phyloP scores from a whole-genome alignment of 805 yeast genomes.

The Ogataea paradorogensis region DNA sequence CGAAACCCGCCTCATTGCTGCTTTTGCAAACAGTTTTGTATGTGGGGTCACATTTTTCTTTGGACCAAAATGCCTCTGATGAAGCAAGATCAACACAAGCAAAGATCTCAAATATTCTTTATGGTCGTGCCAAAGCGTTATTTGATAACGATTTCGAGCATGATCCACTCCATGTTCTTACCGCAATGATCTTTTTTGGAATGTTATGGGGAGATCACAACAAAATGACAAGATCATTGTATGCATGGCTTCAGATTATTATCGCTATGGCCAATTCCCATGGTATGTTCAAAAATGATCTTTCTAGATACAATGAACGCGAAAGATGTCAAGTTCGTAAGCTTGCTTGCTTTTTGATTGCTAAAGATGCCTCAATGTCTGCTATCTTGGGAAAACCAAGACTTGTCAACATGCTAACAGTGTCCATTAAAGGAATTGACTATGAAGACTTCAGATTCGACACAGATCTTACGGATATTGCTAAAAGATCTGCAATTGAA shows the following conservation, averaged over 20 bases:
- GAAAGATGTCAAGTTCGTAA: conserved; percentile 9
- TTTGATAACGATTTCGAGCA: conserved; percentile 13
- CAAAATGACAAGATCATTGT: conserved; percentile 5
- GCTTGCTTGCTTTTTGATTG: conserved; percentile 9
- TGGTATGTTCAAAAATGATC: conserved; percentile 7
- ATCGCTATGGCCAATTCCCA: conserved; percentile 6
- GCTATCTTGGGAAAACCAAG: conserved; percentile 7
- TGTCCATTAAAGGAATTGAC: background rate
- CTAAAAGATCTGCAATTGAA: conserved; percentile 5
- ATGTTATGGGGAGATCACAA: conserved; percentile 4
- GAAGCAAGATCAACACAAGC: conserved; percentile 38
- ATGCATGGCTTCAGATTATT: conserved; percentile 13
- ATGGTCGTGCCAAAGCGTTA: conserved; percentile 32
- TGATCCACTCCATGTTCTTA: conserved; percentile 6
- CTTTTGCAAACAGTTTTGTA: conserved; percentile 61
- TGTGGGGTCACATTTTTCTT: conserved; percentile 60
- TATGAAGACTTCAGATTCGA: conserved; percentile 6
- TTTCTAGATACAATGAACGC: conserved; percentile 1
- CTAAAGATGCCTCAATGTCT: conserved; percentile 10
- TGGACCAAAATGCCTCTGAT: conserved; percentile 52
- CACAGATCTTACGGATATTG: conserved; percentile 1
- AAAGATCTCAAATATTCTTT: conserved; percentile 28
- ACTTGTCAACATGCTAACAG: conserved; percentile 1
- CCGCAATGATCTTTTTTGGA: conserved; percentile 7
- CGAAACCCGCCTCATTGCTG: conserved; percentile 57